Conservation (phyloP, 2,329 filamentous ascomycete genomes). For the Bipolaris sorokiniana region DNA sequence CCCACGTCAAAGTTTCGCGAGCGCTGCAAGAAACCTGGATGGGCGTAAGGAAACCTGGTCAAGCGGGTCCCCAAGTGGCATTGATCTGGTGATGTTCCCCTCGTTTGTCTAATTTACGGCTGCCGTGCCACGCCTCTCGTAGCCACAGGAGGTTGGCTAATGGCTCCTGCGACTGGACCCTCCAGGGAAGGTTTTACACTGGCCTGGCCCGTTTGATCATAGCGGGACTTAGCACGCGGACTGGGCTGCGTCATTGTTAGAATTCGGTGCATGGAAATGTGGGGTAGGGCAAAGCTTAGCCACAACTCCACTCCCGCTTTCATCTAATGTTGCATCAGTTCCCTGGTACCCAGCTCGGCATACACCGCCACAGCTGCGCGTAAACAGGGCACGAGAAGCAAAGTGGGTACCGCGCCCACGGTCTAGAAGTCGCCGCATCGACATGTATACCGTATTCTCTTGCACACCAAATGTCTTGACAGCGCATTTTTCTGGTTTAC, state of each 20-base stretch:
- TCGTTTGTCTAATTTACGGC: slow-evolving; percentile 4
- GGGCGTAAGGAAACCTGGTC: slow-evolving; percentile 2
- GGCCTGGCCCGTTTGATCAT: slow-evolving; percentile 14
- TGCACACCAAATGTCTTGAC: slow-evolving; percentile 6
- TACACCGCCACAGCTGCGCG: slow-evolving; percentile 28
- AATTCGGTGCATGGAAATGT: slow-evolving; percentile 22
- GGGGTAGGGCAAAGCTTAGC: slow-evolving; percentile 36
- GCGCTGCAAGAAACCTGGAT: slow-evolving; percentile 22
- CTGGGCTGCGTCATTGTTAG: slow-evolving; percentile 36
- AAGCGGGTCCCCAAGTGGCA: slow-evolving; percentile 6
- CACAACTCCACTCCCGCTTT: slow-evolving; percentile 32
- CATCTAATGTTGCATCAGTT: slow-evolving; percentile 8
- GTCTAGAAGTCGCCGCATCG: slow-evolving; percentile 23
- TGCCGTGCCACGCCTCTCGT: slow-evolving; percentile 14
- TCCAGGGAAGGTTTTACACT: slow-evolving; percentile 7
- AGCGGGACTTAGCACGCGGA: slow-evolving; percentile 25
- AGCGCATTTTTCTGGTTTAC: slow-evolving; percentile 14
- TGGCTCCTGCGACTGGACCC: slow-evolving; percentile 19
- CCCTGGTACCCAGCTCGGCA: slow-evolving; percentile 11
- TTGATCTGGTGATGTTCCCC: slow-evolving; percentile 11
- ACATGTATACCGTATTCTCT: neutral
- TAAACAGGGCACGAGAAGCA: slow-evolving; percentile 18
- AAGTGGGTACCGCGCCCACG: slow-evolving; percentile 15
- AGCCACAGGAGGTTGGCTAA: slow-evolving; percentile 26
- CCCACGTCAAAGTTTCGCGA: neutral